A percentile compares a stretch with the other conserved stretches of the same genome.
Evolutionary conservation across 1,284 basidiomycete genomes (phyloP).

Genomic region (Mrakiaceae sp.): DNA sequence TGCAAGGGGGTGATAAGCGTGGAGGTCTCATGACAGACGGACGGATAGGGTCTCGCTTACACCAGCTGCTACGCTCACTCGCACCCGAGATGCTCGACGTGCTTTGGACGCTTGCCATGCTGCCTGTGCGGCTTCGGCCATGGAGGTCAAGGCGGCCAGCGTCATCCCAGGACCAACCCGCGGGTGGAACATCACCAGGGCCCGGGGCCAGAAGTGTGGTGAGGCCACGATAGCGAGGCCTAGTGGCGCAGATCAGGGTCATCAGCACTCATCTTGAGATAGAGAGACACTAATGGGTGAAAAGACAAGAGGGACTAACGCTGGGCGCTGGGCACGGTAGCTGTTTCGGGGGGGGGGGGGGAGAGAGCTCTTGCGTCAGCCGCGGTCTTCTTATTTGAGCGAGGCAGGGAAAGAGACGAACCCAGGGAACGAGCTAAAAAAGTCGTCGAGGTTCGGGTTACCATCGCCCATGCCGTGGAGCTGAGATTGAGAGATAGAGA

Average conservation of each 20-base stretch:
- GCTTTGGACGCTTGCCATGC: conserved; percentile 1
- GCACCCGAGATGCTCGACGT: too few species aligned
- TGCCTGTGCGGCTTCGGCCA: not conserved
- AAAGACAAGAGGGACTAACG: not conserved
- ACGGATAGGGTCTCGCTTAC: too few species aligned
- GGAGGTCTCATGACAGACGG: too few species aligned
- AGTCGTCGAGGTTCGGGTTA: conserved; percentile 10
- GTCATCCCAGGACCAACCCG: too few species aligned
- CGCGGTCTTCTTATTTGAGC: not conserved
- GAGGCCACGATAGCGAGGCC: conserved; percentile 14
- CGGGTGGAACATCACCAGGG: not conserved
- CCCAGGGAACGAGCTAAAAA: conserved; percentile 14
- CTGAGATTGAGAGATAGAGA: not conserved
- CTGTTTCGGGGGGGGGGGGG: not conserved
- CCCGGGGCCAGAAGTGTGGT: conserved; percentile 10
- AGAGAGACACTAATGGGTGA: not conserved
- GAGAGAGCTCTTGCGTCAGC: not conserved
- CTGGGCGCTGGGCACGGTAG: conserved; percentile 9
- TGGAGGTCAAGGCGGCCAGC: not conserved
- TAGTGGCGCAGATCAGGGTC: not conserved
- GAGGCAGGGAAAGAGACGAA: not conserved
- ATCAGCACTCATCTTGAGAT: not conserved
- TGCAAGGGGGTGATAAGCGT: too few species aligned
- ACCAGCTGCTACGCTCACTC: too few species aligned
- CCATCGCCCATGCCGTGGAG: conserved; percentile 16